Conservation (phyloP, 257 asterid species). For the Solanum pimpinellifolium region DNA sequence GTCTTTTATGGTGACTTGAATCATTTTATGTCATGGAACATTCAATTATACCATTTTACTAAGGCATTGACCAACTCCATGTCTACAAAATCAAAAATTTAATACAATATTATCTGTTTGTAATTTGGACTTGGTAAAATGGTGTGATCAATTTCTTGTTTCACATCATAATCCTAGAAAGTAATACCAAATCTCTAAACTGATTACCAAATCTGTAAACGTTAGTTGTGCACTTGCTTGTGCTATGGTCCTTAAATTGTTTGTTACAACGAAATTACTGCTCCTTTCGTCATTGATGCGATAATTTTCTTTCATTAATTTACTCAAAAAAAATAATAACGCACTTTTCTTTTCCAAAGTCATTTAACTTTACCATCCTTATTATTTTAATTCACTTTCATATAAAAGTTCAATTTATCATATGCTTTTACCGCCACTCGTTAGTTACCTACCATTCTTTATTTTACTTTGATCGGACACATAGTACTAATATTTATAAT, state of each 20-base stretch:
- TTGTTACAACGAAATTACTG: background rate
- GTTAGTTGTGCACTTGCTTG: background rate
- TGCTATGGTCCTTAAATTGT: background rate
- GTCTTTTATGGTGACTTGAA: background rate
- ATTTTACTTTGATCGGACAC: background rate
- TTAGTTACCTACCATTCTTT: background rate
- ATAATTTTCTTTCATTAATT: background rate
- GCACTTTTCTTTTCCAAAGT: background rate
- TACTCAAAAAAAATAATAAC: background rate
- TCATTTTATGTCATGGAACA: background rate
- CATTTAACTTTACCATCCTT: background rate
- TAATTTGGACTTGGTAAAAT: background rate
- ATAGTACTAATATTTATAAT: background rate
- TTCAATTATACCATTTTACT: background rate
- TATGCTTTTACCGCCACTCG: background rate
- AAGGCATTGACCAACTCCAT: background rate
- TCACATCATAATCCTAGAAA: too few species aligned
- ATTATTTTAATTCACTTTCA: background rate
- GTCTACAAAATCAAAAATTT: background rate
- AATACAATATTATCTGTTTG: background rate
- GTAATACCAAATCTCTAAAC: too few species aligned
- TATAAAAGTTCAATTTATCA: background rate
- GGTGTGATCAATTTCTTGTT: background rate
- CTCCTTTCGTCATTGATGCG: background rate
- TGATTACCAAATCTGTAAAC: background rate